phyloP scores from a whole-genome alignment of 2,329 filamentous ascomycete genomes.

The Alternaria tenuissima region DNA sequence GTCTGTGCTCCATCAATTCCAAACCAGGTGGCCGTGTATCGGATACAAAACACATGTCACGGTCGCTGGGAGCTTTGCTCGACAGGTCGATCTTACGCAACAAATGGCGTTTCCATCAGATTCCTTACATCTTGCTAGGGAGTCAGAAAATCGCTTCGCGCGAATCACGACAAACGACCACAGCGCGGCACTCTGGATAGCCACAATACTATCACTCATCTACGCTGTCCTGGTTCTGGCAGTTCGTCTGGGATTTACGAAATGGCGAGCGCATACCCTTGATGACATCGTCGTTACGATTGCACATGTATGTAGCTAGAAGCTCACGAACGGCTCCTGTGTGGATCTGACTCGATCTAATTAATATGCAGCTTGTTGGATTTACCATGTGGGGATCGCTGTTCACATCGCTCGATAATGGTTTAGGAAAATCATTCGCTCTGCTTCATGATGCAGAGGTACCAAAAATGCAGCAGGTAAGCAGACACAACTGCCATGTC shows the following conservation, averaged over 20 bases:
- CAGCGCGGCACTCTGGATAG: slow-evolving; percentile 14
- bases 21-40: not conserved
- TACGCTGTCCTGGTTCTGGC: slow-evolving; percentile 7
- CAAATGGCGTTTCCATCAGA: not conserved
- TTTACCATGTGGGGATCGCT: slow-evolving; percentile 11
- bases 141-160: slow-evolving; percentile 9
- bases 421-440: slow-evolving; percentile 8
- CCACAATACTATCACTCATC: slow-evolving; percentile 5
- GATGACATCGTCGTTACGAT: slow-evolving; percentile 9
- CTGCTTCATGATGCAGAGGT: slow-evolving; percentile 5
- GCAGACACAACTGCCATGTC: not conserved
- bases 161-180: slow-evolving; percentile 8
- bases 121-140: not conserved
- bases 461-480: slow-evolving; percentile 4
- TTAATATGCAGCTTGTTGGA: not conserved
- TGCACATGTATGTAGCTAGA: slow-evolving; percentile 1
- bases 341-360: not conserved
- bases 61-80: not conserved
- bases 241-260: slow-evolving; percentile 10
- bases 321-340: not conserved
- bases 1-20: not conserved
- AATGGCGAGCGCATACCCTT: slow-evolving; percentile 7
- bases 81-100: not conserved
- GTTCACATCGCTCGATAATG: slow-evolving; percentile 3
- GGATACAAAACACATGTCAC: not conserved